Evolutionary conservation across 352 stramenopile genomes (phyloP).

Genomic region (Phytophthora hybrid): DNA sequence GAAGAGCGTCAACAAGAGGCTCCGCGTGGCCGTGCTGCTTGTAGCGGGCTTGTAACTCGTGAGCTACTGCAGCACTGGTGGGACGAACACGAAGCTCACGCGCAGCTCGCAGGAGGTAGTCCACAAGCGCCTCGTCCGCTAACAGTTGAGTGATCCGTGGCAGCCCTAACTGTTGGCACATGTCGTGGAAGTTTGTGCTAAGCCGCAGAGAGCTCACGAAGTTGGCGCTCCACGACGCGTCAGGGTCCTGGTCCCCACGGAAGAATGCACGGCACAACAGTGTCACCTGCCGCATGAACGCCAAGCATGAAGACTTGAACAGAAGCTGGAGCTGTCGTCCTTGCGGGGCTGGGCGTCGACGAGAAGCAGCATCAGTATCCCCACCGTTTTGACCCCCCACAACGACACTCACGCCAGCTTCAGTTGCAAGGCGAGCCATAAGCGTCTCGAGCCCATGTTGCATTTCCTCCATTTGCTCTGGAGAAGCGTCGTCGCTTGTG

Average conservation of each 20-base stretch:
- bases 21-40: constrained; percentile 63
- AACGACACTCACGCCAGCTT: constrained; percentile 53
- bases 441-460: constrained; percentile 57
- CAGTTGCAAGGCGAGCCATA: constrained; percentile 57
- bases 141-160: constrained; percentile 68
- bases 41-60: constrained; percentile 62
- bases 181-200: constrained; percentile 77
- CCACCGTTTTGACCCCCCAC: background rate
- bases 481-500: constrained; percentile 19
- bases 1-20: constrained; percentile 50
- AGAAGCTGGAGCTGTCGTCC: constrained; percentile 68
- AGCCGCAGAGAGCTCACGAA: constrained; percentile 80
- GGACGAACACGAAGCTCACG: constrained; percentile 54
- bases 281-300: constrained; percentile 85
- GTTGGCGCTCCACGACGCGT: constrained; percentile 80
- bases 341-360: constrained; percentile 36
- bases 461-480: constrained; percentile 53
- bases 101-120: constrained; percentile 66
- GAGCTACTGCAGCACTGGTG: constrained; percentile 53
- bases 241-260: constrained; percentile 77
- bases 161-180: constrained; percentile 80
- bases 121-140: constrained; percentile 52
- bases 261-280: constrained; percentile 81
- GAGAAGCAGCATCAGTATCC: background rate
- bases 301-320: constrained; percentile 78